Conservation (phyloP, 176 grass and related monocot species). For the Olyra latifolia region DNA sequence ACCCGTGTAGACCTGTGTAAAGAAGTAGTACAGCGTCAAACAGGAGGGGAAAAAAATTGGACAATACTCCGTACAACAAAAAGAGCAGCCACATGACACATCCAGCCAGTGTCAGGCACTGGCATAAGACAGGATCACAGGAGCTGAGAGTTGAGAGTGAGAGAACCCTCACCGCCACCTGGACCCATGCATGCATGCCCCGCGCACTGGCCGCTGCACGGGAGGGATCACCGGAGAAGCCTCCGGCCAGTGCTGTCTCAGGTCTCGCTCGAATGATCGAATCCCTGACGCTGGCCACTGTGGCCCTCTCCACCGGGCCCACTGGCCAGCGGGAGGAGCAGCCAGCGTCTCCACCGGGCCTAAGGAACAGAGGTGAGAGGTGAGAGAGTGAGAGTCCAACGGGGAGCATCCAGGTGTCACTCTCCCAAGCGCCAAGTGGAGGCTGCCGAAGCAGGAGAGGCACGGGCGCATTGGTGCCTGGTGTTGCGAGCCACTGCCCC, state of each 20-base stretch:
- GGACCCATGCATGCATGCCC: background rate
- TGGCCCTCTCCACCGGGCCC: background rate
- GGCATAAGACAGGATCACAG: background rate
- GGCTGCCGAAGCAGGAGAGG: background rate
- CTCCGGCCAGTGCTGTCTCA: no score
- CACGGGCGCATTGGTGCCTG: background rate
- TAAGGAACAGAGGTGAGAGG: no score
- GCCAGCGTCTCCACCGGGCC: no score
- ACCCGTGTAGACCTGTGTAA: background rate
- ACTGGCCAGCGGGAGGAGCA: background rate
- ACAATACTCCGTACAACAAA: background rate
- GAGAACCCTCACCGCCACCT: background rate
- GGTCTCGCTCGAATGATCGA: no score
- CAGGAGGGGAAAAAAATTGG: no score
- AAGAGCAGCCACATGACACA: background rate
- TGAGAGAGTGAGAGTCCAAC: background rate
- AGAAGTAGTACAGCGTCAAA: background rate
- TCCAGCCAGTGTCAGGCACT: background rate
- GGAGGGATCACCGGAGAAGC: background rate
- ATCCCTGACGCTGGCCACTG: background rate
- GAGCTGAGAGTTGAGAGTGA: background rate
- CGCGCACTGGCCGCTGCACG: background rate
- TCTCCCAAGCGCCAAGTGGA: slow-evolving; percentile 19
- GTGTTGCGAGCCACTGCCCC: background rate
- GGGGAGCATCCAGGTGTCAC: slow-evolving; percentile 10